Conservation (phyloP, 495 filamentous ascomycete species). For the Polyplosphaeria fusca region DNA sequence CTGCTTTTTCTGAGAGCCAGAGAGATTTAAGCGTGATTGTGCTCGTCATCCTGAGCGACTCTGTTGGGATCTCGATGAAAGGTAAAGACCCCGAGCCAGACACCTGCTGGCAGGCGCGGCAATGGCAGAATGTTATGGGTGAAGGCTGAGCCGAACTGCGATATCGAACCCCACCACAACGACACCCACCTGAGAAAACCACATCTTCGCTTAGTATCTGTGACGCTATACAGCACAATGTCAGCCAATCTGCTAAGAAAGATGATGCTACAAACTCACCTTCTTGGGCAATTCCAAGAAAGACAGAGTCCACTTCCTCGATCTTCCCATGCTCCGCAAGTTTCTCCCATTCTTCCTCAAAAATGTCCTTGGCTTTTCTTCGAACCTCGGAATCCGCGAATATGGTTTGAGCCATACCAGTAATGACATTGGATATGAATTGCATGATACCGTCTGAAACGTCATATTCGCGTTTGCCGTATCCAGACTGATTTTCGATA, state of each 20-base stretch:
- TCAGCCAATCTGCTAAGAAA: neutral
- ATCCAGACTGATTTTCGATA: constrained; percentile 23
- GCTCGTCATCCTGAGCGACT: neutral
- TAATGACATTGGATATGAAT: constrained; percentile 13
- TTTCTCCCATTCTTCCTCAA: constrained; percentile 24
- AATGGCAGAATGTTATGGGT: constrained; percentile 23
- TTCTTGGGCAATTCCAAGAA: constrained; percentile 18
- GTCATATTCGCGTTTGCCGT: constrained; percentile 15
- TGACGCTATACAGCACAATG: neutral
- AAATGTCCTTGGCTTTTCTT: constrained; percentile 10
- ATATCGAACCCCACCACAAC: constrained; percentile 21
- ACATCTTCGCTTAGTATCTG: neutral
- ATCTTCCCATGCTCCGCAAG: constrained; percentile 21
- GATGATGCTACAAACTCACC: constrained; percentile 2
- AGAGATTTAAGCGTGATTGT: constrained; percentile 6
- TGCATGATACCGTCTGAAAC: constrained; percentile 2
- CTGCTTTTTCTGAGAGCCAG: constrained; percentile 11
- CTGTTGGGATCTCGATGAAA: constrained; percentile 8
- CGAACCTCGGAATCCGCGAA: constrained; percentile 3
- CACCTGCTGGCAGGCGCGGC: constrained; percentile 28
- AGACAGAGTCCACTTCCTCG: constrained; percentile 27
- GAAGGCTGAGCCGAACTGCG: constrained; percentile 9
- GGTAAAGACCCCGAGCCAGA: constrained; percentile 21
- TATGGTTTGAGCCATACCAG: neutral
- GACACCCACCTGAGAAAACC: constrained; percentile 24